These are phyloP conservation scores for Exophiala bonariae DNA, from an alignment of 2,329 filamentous ascomycete genomes.

Conservation along the genomic window DNA sequence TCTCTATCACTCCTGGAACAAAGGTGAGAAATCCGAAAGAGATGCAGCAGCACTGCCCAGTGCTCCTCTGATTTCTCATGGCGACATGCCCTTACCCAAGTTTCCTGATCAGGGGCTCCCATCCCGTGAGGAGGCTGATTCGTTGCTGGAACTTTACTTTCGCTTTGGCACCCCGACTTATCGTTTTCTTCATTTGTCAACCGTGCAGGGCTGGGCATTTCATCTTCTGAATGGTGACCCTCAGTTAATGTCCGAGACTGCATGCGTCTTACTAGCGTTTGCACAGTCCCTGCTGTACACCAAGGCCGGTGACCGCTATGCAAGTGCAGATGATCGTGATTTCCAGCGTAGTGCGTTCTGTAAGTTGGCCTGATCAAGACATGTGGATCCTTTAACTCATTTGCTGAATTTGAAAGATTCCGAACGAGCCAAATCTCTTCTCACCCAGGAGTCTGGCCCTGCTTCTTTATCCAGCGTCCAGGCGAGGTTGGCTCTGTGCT, in stretches of 20 bases:
- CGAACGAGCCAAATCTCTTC: slow-evolving; percentile 23
- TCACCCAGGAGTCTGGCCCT: slow-evolving; percentile 45
- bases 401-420: slow-evolving; percentile 14
- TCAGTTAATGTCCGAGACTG: slow-evolving; percentile 29
- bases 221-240: slow-evolving; percentile 33
- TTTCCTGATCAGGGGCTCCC: slow-evolving; percentile 35
- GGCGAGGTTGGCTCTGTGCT: slow-evolving; percentile 52
- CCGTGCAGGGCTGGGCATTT: slow-evolving; percentile 46
- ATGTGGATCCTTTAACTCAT: background rate
- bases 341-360: slow-evolving; percentile 16
- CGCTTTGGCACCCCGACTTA: slow-evolving; percentile 58
- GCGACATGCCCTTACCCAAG: slow-evolving; percentile 44
- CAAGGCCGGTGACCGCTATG: slow-evolving; percentile 12
- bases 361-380: background rate
- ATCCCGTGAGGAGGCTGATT: slow-evolving; percentile 33
- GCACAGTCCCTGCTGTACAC: slow-evolving; percentile 23
- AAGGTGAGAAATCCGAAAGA: slow-evolving; percentile 28
- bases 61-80: slow-evolving; percentile 28
- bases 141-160: slow-evolving; percentile 52
- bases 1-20: slow-evolving; percentile 63
- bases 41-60: slow-evolving; percentile 44
- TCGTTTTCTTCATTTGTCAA: slow-evolving; percentile 53
- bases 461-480: slow-evolving; percentile 54
- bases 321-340: slow-evolving; percentile 18
- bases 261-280: slow-evolving; percentile 39